Conservation (phyloP, 331 rosid genomes). For the Arachis monticola region DNA sequence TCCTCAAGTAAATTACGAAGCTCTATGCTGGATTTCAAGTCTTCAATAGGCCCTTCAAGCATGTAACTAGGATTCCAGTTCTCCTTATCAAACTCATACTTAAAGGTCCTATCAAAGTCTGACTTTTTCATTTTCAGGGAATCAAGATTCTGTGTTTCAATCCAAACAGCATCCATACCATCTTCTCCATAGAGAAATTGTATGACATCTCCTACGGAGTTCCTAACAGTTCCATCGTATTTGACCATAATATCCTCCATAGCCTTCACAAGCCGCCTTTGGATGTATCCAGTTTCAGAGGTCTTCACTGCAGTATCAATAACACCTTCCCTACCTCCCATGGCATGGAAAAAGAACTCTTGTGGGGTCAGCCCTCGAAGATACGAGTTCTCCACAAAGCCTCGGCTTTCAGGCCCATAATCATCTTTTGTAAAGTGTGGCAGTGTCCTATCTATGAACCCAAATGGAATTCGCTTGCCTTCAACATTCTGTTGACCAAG, state of each 20-base stretch:
- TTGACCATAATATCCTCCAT: slow-evolving; percentile 99
- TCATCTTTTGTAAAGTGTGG: slow-evolving; percentile 98
- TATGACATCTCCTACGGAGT: slow-evolving; percentile 57
- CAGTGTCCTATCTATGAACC: slow-evolving; percentile 89
- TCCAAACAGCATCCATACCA: slow-evolving; percentile 99
- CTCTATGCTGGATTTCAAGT: slow-evolving; percentile 90
- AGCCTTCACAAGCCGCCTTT: slow-evolving; percentile 97
- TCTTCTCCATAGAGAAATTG: slow-evolving; percentile 97
- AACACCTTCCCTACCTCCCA: slow-evolving; percentile 99
- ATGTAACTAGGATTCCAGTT: slow-evolving; percentile 88
- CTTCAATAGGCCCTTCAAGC: slow-evolving; percentile 93
- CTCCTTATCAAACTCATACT: slow-evolving; percentile 88
- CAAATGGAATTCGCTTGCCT: slow-evolving; percentile 98
- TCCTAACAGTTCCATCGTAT: slow-evolving; percentile 98
- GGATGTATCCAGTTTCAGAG: slow-evolving; percentile 98
- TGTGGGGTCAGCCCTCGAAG: slow-evolving; percentile 98
- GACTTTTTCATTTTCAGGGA: slow-evolving; percentile 85
- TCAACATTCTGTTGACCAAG: slow-evolving; percentile 99
- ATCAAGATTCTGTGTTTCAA: slow-evolving; percentile 94
- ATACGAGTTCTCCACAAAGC: slow-evolving; percentile 97
- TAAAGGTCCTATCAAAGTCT: slow-evolving; percentile 83
- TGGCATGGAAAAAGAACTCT: slow-evolving; percentile 99
- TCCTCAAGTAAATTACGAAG: slow-evolving; percentile 98
- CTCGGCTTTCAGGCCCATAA: slow-evolving; percentile 99
- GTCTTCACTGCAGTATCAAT: slow-evolving; percentile 99